These are phyloP conservation scores for Tothia fuscella DNA, from an alignment of 2,329 filamentous ascomycete species.

Conservation along the genomic window DNA sequence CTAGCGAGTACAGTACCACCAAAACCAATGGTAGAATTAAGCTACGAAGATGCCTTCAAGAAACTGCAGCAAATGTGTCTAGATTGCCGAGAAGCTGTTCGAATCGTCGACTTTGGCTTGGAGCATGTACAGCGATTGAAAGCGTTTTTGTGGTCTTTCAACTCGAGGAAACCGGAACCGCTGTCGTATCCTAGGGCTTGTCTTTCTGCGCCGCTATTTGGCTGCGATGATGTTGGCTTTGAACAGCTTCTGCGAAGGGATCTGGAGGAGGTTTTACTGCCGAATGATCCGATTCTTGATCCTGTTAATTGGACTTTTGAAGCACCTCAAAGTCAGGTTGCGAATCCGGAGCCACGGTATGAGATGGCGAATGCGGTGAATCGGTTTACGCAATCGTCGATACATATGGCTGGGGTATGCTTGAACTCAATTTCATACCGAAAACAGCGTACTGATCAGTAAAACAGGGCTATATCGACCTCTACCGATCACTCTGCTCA, in stretches of 20 bases:
- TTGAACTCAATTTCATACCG: conserved; percentile 11
- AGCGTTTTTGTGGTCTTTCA: conserved; percentile 62
- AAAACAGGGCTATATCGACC: conserved; percentile 60
- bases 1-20: conserved; percentile 90
- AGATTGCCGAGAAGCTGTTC: conserved; percentile 50
- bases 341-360: conserved; percentile 60
- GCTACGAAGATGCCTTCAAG: conserved; percentile 56
- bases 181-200: conserved; percentile 73
- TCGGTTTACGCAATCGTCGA: conserved; percentile 39
- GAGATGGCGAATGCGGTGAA: conserved; percentile 66
- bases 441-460: too few relatives aligned
- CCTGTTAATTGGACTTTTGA: conserved; percentile 67
- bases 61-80: conserved; percentile 54
- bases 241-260: conserved; percentile 71
- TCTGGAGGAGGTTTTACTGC: conserved; percentile 64
- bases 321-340: conserved; percentile 22
- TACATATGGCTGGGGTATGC: background rate
- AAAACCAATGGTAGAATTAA: conserved; percentile 70
- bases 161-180: conserved; percentile 69
- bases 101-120: conserved; percentile 2
- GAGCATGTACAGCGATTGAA: conserved; percentile 8
- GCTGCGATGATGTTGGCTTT: conserved; percentile 55
- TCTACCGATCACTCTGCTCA: conserved; percentile 74
- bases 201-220: conserved; percentile 63
- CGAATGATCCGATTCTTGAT: conserved; percentile 58